phyloP scores from a whole-genome alignment of 2,329 filamentous ascomycete genomes.

The Penicillium sumatraense region DNA sequence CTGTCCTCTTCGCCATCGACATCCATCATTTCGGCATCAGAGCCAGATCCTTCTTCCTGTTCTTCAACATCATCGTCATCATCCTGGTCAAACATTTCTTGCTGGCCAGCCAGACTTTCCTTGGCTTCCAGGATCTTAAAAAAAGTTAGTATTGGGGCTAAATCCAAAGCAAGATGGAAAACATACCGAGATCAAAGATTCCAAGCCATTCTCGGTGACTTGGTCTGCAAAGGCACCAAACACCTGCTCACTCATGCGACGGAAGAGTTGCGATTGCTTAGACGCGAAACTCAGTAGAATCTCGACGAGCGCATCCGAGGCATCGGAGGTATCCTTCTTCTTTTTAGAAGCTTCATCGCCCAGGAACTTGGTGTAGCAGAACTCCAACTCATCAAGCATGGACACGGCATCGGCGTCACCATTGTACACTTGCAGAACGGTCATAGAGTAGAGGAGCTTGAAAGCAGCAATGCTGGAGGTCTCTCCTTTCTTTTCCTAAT shows the following conservation, averaged over 20 bases:
- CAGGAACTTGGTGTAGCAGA: slow-evolving; percentile 70
- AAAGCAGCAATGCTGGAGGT: slow-evolving; percentile 63
- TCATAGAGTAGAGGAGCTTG: slow-evolving; percentile 79
- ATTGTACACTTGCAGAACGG: slow-evolving; percentile 87
- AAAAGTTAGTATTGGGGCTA: not conserved
- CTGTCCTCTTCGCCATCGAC: slow-evolving; percentile 45
- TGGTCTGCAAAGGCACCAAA: slow-evolving; percentile 80
- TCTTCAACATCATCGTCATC: slow-evolving; percentile 57
- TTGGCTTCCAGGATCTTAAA: slow-evolving; percentile 74
- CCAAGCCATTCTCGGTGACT: slow-evolving; percentile 73
- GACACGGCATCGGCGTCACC: slow-evolving; percentile 84
- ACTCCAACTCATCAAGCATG: slow-evolving; percentile 78
- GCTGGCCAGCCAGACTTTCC: slow-evolving; percentile 81
- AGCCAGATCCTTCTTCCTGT: slow-evolving; percentile 17
- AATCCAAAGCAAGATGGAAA: not conserved
- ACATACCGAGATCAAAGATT: slow-evolving; percentile 59
- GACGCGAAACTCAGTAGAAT: slow-evolving; percentile 89
- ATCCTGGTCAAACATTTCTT: slow-evolving; percentile 79
- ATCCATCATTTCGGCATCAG: slow-evolving; percentile 58
- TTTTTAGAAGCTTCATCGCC: slow-evolving; percentile 58
- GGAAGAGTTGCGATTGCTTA: slow-evolving; percentile 80
- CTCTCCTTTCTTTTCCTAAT: slow-evolving; percentile 53
- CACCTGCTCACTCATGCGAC: slow-evolving; percentile 84
- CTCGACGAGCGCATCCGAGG: slow-evolving; percentile 78
- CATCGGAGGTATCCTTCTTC: slow-evolving; percentile 54